These are phyloP conservation scores for Reticulascus tulasneorum DNA, from an alignment of 2,329 filamentous ascomycete genomes.

Conservation along the genomic window DNA sequence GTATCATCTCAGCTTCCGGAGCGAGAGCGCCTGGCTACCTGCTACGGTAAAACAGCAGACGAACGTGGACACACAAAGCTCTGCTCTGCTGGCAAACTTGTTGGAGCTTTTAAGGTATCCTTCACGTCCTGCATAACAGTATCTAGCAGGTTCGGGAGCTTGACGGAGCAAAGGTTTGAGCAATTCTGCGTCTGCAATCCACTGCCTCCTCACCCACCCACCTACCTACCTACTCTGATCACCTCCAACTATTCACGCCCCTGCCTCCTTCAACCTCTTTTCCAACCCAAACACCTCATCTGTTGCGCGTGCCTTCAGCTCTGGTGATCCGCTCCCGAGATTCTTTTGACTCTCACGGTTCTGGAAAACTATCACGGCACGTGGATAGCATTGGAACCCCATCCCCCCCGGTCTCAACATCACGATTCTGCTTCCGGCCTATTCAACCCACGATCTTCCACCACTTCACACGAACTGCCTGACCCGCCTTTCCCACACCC, in stretches of 20 bases:
- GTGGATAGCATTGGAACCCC: slow-evolving; percentile 12
- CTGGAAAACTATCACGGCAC: slow-evolving; percentile 12
- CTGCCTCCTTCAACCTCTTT: slow-evolving; percentile 10
- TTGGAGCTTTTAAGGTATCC: too few relatives aligned
- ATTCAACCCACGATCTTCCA: slow-evolving; percentile 14
- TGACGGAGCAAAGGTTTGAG: slow-evolving; percentile 34
- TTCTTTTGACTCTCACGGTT: slow-evolving; percentile 14
- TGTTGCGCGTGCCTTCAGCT: slow-evolving; percentile 10
- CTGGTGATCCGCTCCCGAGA: slow-evolving; percentile 12
- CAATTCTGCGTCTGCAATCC: slow-evolving; percentile 27
- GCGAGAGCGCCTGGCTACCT: too few relatives aligned
- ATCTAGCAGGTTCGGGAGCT: too few relatives aligned
- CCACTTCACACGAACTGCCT: slow-evolving; percentile 14
- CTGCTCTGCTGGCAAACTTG: slow-evolving; percentile 14
- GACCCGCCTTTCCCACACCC: not conserved
- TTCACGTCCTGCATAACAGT: too few relatives aligned
- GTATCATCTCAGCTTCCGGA: too few relatives aligned
- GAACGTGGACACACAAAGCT: too few relatives aligned
- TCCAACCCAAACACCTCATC: slow-evolving; percentile 9
- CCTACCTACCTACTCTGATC: slow-evolving; percentile 17
- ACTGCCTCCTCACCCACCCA: slow-evolving; percentile 17
- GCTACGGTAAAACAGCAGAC: too few relatives aligned
- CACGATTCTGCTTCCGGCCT: slow-evolving; percentile 15
- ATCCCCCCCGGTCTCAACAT: slow-evolving; percentile 11
- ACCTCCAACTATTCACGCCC: slow-evolving; percentile 11